phyloP scores from a whole-genome alignment of 257 asterid genomes.

The Nicotiana tabacum region DNA sequence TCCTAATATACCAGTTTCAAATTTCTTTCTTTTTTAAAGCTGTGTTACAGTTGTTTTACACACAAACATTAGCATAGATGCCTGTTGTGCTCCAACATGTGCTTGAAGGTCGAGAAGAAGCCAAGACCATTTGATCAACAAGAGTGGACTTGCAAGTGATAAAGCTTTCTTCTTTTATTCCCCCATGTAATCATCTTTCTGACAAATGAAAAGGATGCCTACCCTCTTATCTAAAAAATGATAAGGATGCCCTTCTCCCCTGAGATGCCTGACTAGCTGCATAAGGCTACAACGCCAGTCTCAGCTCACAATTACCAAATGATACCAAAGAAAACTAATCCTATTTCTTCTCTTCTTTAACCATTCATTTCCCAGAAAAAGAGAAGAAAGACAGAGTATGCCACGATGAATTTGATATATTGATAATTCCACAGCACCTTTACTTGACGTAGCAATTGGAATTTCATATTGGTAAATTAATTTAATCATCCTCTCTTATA shows the following conservation, averaged over 20 bases:
- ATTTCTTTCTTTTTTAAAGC: neutral
- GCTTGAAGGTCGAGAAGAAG: neutral
- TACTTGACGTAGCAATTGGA: neutral
- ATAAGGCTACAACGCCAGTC: neutral
- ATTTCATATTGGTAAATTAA: neutral
- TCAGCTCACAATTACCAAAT: neutral
- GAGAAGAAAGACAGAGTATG: neutral
- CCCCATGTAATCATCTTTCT: neutral
- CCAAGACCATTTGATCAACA: neutral
- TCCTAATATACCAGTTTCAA: neutral
- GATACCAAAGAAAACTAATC: neutral
- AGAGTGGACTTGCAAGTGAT: neutral
- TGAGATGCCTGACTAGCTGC: slow-evolving; percentile 2
- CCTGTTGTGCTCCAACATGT: neutral
- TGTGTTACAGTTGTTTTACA: neutral
- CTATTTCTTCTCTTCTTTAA: neutral
- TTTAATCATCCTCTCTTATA: neutral
- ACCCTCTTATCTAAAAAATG: neutral
- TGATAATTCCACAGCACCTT: neutral
- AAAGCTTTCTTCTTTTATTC: neutral
- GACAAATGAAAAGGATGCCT: slow-evolving; percentile 3
- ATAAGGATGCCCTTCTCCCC: neutral
- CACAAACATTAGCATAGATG: neutral
- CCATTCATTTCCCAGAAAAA: neutral
- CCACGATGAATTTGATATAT: neutral